Percentiles rank a stretch among this genome's conserved stretches.
phyloP scores from a whole-genome alignment of 352 stramenopile genomes.

The Globisporangium iwayamae region DNA sequence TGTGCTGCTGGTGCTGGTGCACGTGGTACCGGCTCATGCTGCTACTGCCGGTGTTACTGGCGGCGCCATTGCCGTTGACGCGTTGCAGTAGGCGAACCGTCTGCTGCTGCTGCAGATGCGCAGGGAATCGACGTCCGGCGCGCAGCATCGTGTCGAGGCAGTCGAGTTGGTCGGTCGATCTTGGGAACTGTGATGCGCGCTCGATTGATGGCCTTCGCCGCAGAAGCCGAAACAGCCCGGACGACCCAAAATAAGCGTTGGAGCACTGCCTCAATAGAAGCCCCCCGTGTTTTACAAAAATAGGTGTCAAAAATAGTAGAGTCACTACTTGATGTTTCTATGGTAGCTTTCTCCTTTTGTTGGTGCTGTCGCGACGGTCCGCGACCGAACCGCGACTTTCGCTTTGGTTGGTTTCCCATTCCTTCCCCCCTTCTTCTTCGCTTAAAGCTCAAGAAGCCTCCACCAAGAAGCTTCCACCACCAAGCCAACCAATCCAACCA shows the following conservation, averaged over 20 bases:
- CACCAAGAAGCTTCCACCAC: neutral
- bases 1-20: conserved; percentile 13
- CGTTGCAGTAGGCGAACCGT: neutral
- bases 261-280: conserved; percentile 5
- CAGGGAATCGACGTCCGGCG: conserved; percentile 19
- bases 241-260: neutral
- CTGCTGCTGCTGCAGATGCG: conserved; percentile 10
- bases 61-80: conserved; percentile 7
- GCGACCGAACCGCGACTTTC: neutral
- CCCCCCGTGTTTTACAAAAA: neutral
- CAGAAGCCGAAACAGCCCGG: neutral
- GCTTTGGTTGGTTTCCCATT: too few relatives aligned
- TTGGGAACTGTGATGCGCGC: conserved; percentile 2
- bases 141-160: conserved; percentile 15
- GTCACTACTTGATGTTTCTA: neutral
- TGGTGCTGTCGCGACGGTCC: neutral
- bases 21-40: conserved; percentile 7
- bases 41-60: neutral
- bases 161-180: neutral
- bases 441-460: conserved; percentile 17
- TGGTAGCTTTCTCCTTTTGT: neutral
- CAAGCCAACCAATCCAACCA: conserved; percentile 4
- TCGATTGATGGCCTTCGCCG: neutral
- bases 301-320: neutral
- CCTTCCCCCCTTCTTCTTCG: neutral